Evolutionary conservation across 306 rosid species (phyloP).

Genomic region (Sophora flavescens): DNA sequence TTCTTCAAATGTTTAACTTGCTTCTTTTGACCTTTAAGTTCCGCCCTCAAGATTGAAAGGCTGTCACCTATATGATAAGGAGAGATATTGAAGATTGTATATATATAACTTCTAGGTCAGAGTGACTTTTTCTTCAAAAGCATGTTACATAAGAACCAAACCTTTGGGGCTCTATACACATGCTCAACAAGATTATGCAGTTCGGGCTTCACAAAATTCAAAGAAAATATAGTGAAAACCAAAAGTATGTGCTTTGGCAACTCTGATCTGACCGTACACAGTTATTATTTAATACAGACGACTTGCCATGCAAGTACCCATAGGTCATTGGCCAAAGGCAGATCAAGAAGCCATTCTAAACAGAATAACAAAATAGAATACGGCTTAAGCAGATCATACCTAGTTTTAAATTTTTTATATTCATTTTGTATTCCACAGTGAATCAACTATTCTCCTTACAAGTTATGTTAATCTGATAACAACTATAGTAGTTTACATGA

Average conservation of each 20-base stretch:
- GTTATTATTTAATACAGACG: not conserved
- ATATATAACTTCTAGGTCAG: constrained; percentile 50
- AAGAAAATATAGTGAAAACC: constrained; percentile 32
- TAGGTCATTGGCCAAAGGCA: not conserved
- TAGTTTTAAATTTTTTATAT: constrained; percentile 23
- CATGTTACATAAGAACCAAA: constrained; percentile 13
- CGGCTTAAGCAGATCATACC: constrained; percentile 12
- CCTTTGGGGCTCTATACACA: not conserved
- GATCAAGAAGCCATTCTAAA: constrained; percentile 23
- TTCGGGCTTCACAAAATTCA: constrained; percentile 15
- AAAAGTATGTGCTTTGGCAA: constrained; percentile 31
- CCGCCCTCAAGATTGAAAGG: constrained; percentile 65
- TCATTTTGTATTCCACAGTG: constrained; percentile 13
- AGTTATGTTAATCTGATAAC: not conserved
- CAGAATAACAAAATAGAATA: constrained; percentile 2
- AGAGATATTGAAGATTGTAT: constrained; percentile 18
- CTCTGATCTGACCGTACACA: not conserved
- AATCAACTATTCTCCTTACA: not conserved
- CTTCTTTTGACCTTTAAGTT: constrained; percentile 73
- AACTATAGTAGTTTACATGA: not conserved
- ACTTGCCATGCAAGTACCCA: not conserved
- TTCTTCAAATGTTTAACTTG: constrained; percentile 77
- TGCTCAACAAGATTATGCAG: constrained; percentile 22
- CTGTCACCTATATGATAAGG: constrained; percentile 61
- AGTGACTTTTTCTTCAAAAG: constrained; percentile 58